These are phyloP conservation scores for Leptodermis oblonga DNA, from an alignment of 257 asterid genomes.

Conservation along the genomic window DNA sequence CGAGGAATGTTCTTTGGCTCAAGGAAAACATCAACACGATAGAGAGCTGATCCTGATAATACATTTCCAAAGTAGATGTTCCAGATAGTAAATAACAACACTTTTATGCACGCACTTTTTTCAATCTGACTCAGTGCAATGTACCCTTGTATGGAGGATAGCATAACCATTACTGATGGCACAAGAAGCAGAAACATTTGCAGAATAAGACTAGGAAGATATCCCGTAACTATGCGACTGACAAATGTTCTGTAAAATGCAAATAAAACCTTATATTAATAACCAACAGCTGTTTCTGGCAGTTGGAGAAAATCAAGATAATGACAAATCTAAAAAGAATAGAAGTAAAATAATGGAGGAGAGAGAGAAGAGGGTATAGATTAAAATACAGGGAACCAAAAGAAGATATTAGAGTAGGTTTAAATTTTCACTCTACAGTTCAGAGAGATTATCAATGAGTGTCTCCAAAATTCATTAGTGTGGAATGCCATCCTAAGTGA, in stretches of 20 bases:
- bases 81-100: slow-evolving; percentile 88
- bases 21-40: slow-evolving; percentile 48
- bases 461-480: neutral
- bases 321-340: neutral
- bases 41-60: slow-evolving; percentile 86
- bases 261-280: slow-evolving; percentile 20
- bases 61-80: slow-evolving; percentile 89
- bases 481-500: neutral
- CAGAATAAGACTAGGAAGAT: slow-evolving; percentile 94
- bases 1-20: slow-evolving; percentile 85
- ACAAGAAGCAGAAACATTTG: slow-evolving; percentile 55
- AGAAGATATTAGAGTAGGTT: neutral
- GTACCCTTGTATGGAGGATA: slow-evolving; percentile 89
- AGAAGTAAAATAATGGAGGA: neutral
- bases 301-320: neutral
- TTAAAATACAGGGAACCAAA: neutral
- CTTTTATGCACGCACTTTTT: slow-evolving; percentile 88
- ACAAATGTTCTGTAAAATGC: slow-evolving; percentile 53
- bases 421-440: neutral
- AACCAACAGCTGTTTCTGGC: neutral
- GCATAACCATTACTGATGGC: slow-evolving; percentile 76
- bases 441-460: neutral
- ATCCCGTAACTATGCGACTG: slow-evolving; percentile 86
- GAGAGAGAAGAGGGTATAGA: neutral
- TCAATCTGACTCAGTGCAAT: slow-evolving; percentile 80